Base-by-base conservation (phyloP, 2,329 filamentous ascomycete genomes). In the Neophaeococcomyces mojaviensis region DNA sequence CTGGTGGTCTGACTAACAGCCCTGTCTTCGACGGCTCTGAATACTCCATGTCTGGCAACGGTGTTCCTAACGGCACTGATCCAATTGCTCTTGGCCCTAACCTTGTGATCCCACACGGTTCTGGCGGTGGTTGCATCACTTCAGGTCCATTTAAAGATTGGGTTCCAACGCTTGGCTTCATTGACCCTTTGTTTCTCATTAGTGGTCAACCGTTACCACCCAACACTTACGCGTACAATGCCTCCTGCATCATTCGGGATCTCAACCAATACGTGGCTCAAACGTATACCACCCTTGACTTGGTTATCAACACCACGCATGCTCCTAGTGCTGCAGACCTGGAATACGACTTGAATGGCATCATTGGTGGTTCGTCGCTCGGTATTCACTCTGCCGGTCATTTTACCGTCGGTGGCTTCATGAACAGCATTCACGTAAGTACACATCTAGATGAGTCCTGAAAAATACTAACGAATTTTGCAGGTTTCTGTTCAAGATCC, bases 21-120 rank as follows among this genome's bases (percentile, higher is more conserved):
- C 57, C 59, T 13, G 53, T 64, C 38, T 62, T 67, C 52, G 63
- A 66, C 43, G 66, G 67, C 28, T 64, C 62, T 33, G 59, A 58
- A 24, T 61, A 61, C 47, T 66, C 61, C 46, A 56, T 63, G 38
- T 59, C 57, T 30, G 62, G 64, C 33, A 59, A 65, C 31, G 55
- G 55, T 18, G 40, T 51, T 4, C 51, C 51, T 32, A 46, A 47
- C 37, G 46, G 55, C 49, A 51, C 47, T 9, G 55, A 49, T 3
- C 49, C 49, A 2, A 55, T 54, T 45, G 34, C 26, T 6, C 49
- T 57, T 2, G 51, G 52, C 22, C 31, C 51, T 3, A 24, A 42
- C 3, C 39, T 58, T 22, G 46, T 44, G 15, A 49, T 59, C 34
- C 57, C 57, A 10, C 53, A 55, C 26, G 57, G 57, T 30, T 44